Base-by-base conservation (phyloP, 2,329 filamentous ascomycete genomes). In the Trichophaea hybrida region DNA sequence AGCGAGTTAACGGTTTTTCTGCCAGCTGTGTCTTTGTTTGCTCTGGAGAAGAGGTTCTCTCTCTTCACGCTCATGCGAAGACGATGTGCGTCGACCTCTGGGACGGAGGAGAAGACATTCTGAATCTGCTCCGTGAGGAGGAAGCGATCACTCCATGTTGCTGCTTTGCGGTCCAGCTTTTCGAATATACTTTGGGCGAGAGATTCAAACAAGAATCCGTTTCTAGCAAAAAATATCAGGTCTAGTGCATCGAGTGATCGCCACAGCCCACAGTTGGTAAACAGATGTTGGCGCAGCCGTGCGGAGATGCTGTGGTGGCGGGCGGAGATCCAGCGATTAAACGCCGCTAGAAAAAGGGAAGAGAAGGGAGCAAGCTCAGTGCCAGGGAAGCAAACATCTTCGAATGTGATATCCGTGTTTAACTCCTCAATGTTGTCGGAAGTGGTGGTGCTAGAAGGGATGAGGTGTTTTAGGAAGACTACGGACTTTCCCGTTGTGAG, bases 401-500 rank as follows among this genome's bases (percentile, higher is more conserved):
- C 74, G 61, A 82, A 82, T 43, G 80, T 75, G n/a, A 88, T 71
- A 3, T 61, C 63, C 53, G 70, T 69, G 55, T 73, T 68, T 5
- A 6, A 51, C 5, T 43, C 55, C 31, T 66, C 59, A 5, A 66
- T 12, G 73, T 76, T 63, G 10, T 56, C 49, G 1, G 51, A 15
- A 17, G 58, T 31, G 15, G 56, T 34, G n/a, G 61, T 31, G 13
- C 51, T 33, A 2, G 58, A 54, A 52, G 53, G 72, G 44, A 82
- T 80, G 8, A 95, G 75, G 52, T 84, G 80, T 61, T 83, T 84
- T n/a, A 96, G 74, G 49, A 96, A 85, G 1, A 93, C 81, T 58
- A 93, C 83, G 67, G 85, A 94, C 72, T 96, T 96, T 0, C 91
- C 91, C 1, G 88, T 84, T 1, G 84, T 88, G 68, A 95, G 91